Evolutionary conservation across 495 filamentous ascomycete species (phyloP), one percentile per base, ranked within the genome.

Genomic region (Thozetella sp.): DNA sequence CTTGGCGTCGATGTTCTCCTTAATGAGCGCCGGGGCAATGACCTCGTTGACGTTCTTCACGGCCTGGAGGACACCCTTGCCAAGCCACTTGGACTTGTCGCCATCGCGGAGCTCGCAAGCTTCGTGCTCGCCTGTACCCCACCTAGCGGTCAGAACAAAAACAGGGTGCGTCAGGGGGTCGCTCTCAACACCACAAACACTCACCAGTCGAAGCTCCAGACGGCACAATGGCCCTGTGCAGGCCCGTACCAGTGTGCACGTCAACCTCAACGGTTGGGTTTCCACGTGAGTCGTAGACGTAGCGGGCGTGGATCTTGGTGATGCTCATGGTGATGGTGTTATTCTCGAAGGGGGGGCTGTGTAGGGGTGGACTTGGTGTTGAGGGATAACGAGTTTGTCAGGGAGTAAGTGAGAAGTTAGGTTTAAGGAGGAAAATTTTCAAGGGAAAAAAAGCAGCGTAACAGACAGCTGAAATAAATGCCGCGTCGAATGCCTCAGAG

Each of bases 241-340:
- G 88, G 67, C 96, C 96, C 67, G 90, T 94, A 80, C 94, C 91
- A 63, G 94, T 98, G 78, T 96, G 89, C 72, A 99, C 87, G 75
- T 98, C 96, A 65, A 98, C 96, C 75, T 84, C 79, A 69, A 94
- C 92, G 74, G 93, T 96, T 65, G 93, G 92, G 85, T 97, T 98
- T 74, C 95, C 96, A 73, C 96, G 96, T 75, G 95, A 98, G 88
- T 99, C 96, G 85, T 99, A 99, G 82, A 99, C 93, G 65, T 88
- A 92, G 72, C 96, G 94, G 72, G 95, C 96, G 87, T 98, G 93
- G 78, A 99, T 91, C 87, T 97, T 97, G 74, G 90, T 87, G 84
- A 99, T 98, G 71, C 89, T 82, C 96, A 98, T 99, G 59, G 68
- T 92, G 76, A 2, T 37, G 43, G 17, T 46, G 51, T 23, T n/a